phyloP scores from a whole-genome alignment of 345 rosid genomes.

The Melaleuca quinquenervia region DNA sequence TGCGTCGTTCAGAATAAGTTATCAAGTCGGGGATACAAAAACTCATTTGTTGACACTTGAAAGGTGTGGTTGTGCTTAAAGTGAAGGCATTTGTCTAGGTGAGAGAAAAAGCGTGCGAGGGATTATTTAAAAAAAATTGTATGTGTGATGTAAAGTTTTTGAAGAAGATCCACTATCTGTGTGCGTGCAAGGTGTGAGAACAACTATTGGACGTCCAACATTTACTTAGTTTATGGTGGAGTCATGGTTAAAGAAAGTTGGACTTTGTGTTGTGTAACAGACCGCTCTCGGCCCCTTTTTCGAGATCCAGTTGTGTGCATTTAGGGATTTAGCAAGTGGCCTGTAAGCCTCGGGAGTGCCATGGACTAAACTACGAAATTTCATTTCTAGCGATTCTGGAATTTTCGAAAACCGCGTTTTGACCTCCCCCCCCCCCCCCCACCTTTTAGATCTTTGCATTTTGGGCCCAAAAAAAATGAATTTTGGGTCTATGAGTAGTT shows the following conservation, averaged over 20 bases:
- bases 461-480: too few relatives aligned
- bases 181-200: background rate
- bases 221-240: background rate
- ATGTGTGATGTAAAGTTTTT: background rate
- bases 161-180: background rate
- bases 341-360: too few relatives aligned
- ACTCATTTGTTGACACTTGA: background rate
- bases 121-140: background rate
- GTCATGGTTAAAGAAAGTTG: background rate
- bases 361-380: too few relatives aligned
- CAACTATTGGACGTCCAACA: background rate
- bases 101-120: background rate
- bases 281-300: too few relatives aligned
- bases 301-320: too few relatives aligned
- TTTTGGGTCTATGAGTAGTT: too few relatives aligned
- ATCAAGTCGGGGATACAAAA: background rate
- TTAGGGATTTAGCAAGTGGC: too few relatives aligned
- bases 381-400: too few relatives aligned
- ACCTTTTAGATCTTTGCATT: too few relatives aligned
- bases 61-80: background rate
- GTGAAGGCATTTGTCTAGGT: background rate
- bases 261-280: background rate
- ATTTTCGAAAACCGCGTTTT: too few relatives aligned
- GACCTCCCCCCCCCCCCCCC: too few relatives aligned
- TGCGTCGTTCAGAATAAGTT: background rate